Percentiles rank a stretch among this genome's conserved stretches.
Conservation (phyloP, 768 basidiomycete genomes). For the Kwoniella shandongensis region DNA sequence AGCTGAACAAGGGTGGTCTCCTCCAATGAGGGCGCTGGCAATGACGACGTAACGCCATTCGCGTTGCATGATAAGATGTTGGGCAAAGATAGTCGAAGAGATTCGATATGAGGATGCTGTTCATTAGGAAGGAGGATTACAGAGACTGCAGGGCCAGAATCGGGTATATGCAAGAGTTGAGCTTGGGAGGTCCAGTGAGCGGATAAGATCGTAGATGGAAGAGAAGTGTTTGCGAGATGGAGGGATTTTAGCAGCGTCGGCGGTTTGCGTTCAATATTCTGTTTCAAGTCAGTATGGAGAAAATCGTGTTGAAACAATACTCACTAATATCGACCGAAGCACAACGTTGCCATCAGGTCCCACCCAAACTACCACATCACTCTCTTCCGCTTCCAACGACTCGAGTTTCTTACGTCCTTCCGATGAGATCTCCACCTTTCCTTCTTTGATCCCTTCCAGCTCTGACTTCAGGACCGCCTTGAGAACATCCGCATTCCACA, state of each 20-base stretch:
- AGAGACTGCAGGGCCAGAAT: conserved; percentile 3
- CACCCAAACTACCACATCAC: conserved; percentile 44
- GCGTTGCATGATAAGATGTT: conserved; percentile 12
- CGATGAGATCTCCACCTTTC: background rate
- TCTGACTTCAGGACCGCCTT: conserved; percentile 41
- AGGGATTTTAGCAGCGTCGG: conserved; percentile 57
- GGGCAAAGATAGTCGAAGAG: conserved; percentile 12
- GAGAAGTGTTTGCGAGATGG: conserved; percentile 15
- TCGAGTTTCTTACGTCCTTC: conserved; percentile 33
- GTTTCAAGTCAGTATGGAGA: conserved; percentile 10
- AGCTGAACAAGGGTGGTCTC: conserved; percentile 31
- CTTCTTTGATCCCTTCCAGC: conserved; percentile 7
- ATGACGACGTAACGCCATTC: background rate
- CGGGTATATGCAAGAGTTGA: conserved; percentile 18
- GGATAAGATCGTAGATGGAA: conserved; percentile 2
- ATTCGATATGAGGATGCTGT: background rate
- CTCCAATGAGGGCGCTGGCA: conserved; percentile 10
- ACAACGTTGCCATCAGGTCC: conserved; percentile 33
- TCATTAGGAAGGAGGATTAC: conserved; percentile 8
- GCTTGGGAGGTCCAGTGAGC: conserved; percentile 6
- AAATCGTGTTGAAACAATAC: background rate
- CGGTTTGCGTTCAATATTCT: conserved; percentile 88
- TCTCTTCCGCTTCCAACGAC: conserved; percentile 31
- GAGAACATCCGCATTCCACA: conserved; percentile 67
- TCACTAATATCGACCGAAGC: conserved; percentile 38